Evolutionary conservation across 805 yeast species (phyloP), one percentile per base, ranked within the genome.

Genomic region (Wickerhamiella alocasiicola): DNA sequence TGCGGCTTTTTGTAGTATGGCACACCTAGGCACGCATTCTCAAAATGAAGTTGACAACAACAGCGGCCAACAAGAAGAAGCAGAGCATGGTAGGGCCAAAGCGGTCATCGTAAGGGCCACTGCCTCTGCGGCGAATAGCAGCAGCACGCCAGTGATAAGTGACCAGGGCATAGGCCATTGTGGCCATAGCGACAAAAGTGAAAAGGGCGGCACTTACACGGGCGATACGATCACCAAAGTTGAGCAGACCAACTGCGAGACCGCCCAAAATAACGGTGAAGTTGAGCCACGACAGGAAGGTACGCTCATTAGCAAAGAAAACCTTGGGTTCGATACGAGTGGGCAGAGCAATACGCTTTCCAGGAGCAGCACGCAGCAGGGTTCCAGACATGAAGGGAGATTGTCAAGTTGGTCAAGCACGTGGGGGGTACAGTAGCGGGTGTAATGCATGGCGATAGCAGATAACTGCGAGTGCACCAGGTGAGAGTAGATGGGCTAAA

Each of bases 91-190:
- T 93, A 35, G 99, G 98, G 33, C 99, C 99, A 51, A 91, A 79
- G 59, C 98, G 76, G 63, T 91, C 99, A 57, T 91, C 99, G 59
- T 91, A 91, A n/a, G 98, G 98, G 36, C 98, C 98, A 11, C 94
- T 76, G 31, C 98, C 98, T 63, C 97, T 78, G 64, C 88, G 73
- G 63, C 99, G 78, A 52, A 91, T 91, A 45, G 98, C 98, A 58
- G 87, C 84, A 1, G 98, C 98, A 68, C 99, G 82, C 98, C 98
- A 93, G 63, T 91, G 99, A 62, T 91, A 91, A 9, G 97, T 91
- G 36, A 84, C 72, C 47, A 91, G 71, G 1, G 99, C 98, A 55
- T 91, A 91, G 2, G 79, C 71, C 99, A 91, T 91, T 18, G 98
- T 88, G 49, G 82, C 84, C 96, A 91, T 88, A 48, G 98, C 94